These are phyloP conservation scores for Trichoderma semiorbis DNA, from an alignment of 2,329 filamentous ascomycete species.

Conservation along the genomic window DNA sequence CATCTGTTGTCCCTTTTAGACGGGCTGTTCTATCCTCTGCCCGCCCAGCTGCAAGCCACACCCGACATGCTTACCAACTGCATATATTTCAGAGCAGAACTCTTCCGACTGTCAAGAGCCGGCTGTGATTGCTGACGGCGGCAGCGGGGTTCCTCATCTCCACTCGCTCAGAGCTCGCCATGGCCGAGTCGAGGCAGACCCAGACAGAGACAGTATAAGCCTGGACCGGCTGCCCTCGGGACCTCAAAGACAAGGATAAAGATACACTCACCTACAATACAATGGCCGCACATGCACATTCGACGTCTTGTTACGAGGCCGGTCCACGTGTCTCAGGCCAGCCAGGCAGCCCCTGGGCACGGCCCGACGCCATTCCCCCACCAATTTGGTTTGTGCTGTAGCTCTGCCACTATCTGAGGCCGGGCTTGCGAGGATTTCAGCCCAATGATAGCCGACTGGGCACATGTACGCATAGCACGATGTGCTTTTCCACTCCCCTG, in stretches of 20 bases:
- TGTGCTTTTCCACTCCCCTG: background rate
- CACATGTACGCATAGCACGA: background rate
- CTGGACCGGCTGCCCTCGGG: background rate
- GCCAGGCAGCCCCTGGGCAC: background rate
- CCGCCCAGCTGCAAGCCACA: background rate
- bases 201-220: background rate
- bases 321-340: conserved; percentile 5
- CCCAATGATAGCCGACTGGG: background rate
- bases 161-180: background rate
- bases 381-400: background rate
- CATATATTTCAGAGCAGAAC: background rate
- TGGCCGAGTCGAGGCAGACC: background rate
- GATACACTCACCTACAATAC: background rate
- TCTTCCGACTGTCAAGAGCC: background rate
- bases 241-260: background rate
- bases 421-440: conserved; percentile 12
- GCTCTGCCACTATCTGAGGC: background rate
- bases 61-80: background rate
- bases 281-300: background rate
- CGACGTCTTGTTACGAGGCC: background rate
- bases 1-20: background rate
- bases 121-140: background rate
- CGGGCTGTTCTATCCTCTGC: background rate
- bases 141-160: background rate
- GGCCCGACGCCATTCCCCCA: conserved; percentile 1